Conservation (phyloP, 2,329 filamentous ascomycete genomes). For the Diaporthe vexans region DNA sequence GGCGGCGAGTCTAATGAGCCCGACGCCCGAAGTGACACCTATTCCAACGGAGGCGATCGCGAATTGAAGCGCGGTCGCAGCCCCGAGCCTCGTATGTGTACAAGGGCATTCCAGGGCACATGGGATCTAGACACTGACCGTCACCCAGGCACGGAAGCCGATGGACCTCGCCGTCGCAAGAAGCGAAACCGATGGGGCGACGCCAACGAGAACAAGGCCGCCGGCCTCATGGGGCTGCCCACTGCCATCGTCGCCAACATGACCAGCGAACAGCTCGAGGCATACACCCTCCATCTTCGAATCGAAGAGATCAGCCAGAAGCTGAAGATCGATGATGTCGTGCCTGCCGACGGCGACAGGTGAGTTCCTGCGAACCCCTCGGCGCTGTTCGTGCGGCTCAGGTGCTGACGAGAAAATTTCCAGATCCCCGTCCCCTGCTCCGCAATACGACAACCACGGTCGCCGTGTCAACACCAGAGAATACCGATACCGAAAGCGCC, state of each 20-base stretch:
- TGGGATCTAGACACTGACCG: slow-evolving; percentile 38
- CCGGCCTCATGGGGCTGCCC: slow-evolving; percentile 95
- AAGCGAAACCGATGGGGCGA: slow-evolving; percentile 99
- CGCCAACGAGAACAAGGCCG: slow-evolving; percentile 97
- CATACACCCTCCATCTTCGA: slow-evolving; percentile 94
- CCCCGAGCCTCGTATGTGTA: slow-evolving; percentile 79
- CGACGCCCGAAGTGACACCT: slow-evolving; percentile 43
- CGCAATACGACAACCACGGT: slow-evolving; percentile 99
- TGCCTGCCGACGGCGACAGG: slow-evolving; percentile 96
- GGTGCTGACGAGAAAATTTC: slow-evolving; percentile 43
- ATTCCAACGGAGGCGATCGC: slow-evolving; percentile 53
- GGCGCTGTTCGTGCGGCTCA: neutral
- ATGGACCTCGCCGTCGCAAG: slow-evolving; percentile 91
- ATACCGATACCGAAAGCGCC: slow-evolving; percentile 96
- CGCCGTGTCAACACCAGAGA: slow-evolving; percentile 99
- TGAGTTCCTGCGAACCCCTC: slow-evolving; percentile 61
- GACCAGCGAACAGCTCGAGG: slow-evolving; percentile 98
- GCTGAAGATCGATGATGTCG: slow-evolving; percentile 98
- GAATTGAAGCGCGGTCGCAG: slow-evolving; percentile 91
- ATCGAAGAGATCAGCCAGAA: slow-evolving; percentile 99
- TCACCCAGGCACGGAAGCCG: slow-evolving; percentile 66
- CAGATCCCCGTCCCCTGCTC: slow-evolving; percentile 94
- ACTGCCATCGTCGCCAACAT: slow-evolving; percentile 98
- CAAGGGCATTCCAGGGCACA: neutral
- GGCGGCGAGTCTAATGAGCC: slow-evolving; percentile 64